Percentiles rank a stretch among this genome's conserved stretches.
phyloP scores from a whole-genome alignment of 306 rosid species.

The Macrotyloma uniflorum region DNA sequence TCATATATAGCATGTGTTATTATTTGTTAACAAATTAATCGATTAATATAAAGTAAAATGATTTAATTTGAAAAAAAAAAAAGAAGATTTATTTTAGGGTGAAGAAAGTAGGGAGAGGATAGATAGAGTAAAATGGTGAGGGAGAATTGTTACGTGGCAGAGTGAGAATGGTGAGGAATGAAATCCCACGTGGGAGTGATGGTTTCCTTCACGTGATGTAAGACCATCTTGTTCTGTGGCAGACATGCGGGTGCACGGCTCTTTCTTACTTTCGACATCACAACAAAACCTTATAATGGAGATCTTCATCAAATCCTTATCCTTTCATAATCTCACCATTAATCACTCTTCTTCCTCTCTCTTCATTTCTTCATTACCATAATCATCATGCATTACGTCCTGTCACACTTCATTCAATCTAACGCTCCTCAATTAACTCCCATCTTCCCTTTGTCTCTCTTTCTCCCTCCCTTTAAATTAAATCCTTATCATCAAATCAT shows the following conservation, averaged over 20 bases:
- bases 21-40: too few species aligned
- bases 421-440: background rate
- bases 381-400: background rate
- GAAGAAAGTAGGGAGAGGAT: too few species aligned
- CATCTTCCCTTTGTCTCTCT: background rate
- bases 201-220: constrained; percentile 53
- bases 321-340: constrained; percentile 2
- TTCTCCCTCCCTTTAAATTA: background rate
- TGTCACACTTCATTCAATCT: background rate
- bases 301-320: constrained; percentile 48
- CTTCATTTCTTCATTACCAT: background rate
- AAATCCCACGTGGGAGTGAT: constrained; percentile 56
- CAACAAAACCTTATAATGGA: constrained; percentile 32
- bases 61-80: too few species aligned
- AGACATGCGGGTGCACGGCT: constrained; percentile 39
- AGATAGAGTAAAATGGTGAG: background rate
- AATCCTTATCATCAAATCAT: background rate
- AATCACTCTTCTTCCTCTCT: background rate
- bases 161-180: constrained; percentile 17
- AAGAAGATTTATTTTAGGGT: too few species aligned
- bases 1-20: too few species aligned
- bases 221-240: constrained; percentile 38
- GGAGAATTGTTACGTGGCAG: constrained; percentile 20
- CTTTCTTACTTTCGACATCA: constrained; percentile 25
- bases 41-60: too few species aligned